Base-by-base conservation (phyloP, 2,329 filamentous ascomycete genomes). In the Fusarium annulatum region DNA sequence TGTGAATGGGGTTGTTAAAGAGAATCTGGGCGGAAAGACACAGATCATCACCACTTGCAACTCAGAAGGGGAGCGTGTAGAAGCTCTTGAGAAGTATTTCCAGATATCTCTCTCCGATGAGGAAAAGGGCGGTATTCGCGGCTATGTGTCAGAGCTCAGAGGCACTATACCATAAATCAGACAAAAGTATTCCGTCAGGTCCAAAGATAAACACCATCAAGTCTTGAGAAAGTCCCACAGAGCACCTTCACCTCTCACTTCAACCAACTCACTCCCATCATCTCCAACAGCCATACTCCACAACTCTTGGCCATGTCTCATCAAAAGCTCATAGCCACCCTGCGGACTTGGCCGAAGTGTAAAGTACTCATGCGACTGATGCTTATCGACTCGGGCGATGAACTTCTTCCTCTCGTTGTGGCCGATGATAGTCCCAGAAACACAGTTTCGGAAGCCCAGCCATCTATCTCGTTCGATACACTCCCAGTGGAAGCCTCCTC, bases 81-180 rank as follows among this genome's bases (percentile, higher is more conserved):
- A 75, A 48, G 86, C 85, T 9, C 74, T 91, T 69, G 81, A 81
- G 48, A 83, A 82, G 60, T 84, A 85, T 73, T 90, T 89, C 74
- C 82, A 80, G 7, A 83, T 90, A 64, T 73, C 79, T 21, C 77
- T 90, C 46, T 82, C 77, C 3, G 74, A 80, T 5, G 80, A 73
- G 28, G 75, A 76, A 41, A 53, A 43, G 26, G 30, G 58, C 38
- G 66, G 66, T 12, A 74, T 76, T 33, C 26, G 2, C n/a, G 57
- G 61, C 18, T 72, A 65, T 30, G 38, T 60, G 14, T 74, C 69
- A 18, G 68, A 73, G 42, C 26, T 56, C 21, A 14, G 11, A 18
- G n/a, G 15, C 5, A 3, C 4, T 4, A 14, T 5, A 15, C 11
- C 30, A 28, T 33, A 18, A 23, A 3, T 14, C 23, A 21, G 5